These are phyloP conservation scores for Ustilago xerochloae DNA, from an alignment of 1,284 basidiomycete genomes.

Conservation along the genomic window DNA sequence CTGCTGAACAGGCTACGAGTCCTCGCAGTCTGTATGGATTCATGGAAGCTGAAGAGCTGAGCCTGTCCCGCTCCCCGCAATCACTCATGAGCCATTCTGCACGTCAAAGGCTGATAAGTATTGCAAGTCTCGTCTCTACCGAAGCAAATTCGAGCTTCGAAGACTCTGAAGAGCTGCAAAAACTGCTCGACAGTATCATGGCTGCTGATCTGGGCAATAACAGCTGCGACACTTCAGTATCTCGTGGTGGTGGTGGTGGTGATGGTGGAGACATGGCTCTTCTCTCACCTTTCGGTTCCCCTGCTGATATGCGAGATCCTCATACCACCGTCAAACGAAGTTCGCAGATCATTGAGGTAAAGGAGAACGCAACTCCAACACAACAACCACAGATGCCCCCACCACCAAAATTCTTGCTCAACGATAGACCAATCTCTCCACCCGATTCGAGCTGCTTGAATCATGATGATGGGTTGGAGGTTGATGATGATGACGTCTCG, in stretches of 20 bases:
- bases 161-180: conserved; percentile 46
- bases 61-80: neutral
- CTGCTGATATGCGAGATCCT: conserved; percentile 9
- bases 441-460: conserved; percentile 32
- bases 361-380: neutral
- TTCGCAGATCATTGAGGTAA: neutral
- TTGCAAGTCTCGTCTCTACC: conserved; percentile 31
- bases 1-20: conserved; percentile 2
- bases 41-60: conserved; percentile 17
- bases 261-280: conserved; percentile 33
- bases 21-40: conserved; percentile 24
- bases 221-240: conserved; percentile 14
- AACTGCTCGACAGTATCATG: conserved; percentile 46
- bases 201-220: conserved; percentile 21
- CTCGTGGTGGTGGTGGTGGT: neutral
- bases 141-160: conserved; percentile 49
- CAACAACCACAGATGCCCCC: conserved; percentile 2
- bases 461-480: no score
- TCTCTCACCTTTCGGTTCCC: conserved; percentile 37
- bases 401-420: conserved; percentile 43
- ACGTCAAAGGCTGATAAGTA: conserved; percentile 16
- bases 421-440: conserved; percentile 44
- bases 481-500: no score
- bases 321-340: neutral
- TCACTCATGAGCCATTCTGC: neutral